Conservation (phyloP, 768 basidiomycete genomes). For the Leccinum longicurvipes region DNA sequence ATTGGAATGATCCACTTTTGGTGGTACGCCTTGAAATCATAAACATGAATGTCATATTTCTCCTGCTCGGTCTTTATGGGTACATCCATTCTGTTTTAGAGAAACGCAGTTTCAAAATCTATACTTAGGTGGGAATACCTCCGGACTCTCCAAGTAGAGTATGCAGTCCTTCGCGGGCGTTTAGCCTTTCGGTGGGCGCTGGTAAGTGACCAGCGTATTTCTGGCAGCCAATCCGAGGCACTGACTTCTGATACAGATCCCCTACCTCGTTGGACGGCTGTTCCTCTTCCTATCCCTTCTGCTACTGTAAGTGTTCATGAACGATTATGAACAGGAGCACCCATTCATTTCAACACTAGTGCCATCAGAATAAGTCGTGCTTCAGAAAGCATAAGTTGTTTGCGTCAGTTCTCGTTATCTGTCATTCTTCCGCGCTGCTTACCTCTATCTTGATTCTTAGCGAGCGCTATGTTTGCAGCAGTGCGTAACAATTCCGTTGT, state of each 20-base stretch:
- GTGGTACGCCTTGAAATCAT: not conserved
- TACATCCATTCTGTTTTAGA: conserved; percentile 1
- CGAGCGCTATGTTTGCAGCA: too few species aligned
- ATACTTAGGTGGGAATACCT: conserved; percentile 27
- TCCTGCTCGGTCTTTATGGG: conserved; percentile 25
- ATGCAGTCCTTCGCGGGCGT: conserved; percentile 21
- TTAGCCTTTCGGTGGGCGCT: conserved; percentile 25
- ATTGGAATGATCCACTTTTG: conserved; percentile 15
- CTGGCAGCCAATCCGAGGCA: not conserved
- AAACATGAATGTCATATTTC: conserved; percentile 8
- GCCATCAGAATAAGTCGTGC: not conserved
- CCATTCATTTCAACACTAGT: not conserved
- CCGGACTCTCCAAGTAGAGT: conserved; percentile 17
- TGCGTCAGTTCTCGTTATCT: not conserved
- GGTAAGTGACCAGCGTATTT: conserved; percentile 10
- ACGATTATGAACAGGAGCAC: not conserved
- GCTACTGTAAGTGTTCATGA: not conserved
- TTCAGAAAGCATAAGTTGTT: not conserved
- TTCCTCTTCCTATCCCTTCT: not conserved
- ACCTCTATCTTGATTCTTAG: too few species aligned
- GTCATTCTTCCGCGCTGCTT: too few species aligned
- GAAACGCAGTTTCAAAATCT: not conserved
- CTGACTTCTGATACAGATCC: conserved; percentile 10
- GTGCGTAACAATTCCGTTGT: too few species aligned
- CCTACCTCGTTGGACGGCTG: conserved; percentile 24